These are phyloP conservation scores for Solanum rostratum DNA, from an alignment of 257 asterid species.

Conservation along the genomic window DNA sequence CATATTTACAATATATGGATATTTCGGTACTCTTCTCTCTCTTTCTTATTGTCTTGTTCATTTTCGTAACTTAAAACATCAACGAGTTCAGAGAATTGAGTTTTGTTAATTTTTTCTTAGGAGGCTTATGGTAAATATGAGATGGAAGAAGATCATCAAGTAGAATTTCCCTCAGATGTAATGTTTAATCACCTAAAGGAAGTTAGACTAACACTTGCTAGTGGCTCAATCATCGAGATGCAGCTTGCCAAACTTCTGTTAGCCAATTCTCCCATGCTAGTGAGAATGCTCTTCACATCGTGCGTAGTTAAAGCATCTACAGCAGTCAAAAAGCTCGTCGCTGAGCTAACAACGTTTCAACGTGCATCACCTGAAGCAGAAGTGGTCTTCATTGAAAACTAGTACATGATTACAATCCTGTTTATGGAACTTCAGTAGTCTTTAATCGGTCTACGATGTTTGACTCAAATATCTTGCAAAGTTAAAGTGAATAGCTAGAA, in stretches of 20 bases:
- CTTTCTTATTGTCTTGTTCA: neutral
- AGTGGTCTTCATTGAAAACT: neutral
- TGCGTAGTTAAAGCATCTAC: neutral
- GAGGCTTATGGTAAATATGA: neutral
- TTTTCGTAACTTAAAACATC: neutral
- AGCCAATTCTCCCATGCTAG: neutral
- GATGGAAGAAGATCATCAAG: neutral
- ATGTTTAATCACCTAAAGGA: neutral
- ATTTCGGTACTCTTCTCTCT: neutral
- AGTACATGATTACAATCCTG: neutral
- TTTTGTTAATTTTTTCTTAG: neutral
- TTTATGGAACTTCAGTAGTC: neutral
- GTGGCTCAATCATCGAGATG: constrained; percentile 2
- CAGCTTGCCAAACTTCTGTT: neutral
- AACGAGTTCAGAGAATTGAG: neutral
- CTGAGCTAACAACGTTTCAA: neutral
- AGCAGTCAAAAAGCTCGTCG: neutral
- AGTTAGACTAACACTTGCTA: neutral
- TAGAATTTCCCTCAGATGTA: neutral
- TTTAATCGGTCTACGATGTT: neutral
- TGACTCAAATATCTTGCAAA: neutral
- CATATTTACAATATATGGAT: neutral
- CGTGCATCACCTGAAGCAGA: neutral
- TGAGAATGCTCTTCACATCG: neutral
- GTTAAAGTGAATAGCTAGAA: neutral